Percentiles rank a stretch among this genome's conserved stretches.
Conservation (phyloP, 2,329 filamentous ascomycete species). For the Apiospora marii region DNA sequence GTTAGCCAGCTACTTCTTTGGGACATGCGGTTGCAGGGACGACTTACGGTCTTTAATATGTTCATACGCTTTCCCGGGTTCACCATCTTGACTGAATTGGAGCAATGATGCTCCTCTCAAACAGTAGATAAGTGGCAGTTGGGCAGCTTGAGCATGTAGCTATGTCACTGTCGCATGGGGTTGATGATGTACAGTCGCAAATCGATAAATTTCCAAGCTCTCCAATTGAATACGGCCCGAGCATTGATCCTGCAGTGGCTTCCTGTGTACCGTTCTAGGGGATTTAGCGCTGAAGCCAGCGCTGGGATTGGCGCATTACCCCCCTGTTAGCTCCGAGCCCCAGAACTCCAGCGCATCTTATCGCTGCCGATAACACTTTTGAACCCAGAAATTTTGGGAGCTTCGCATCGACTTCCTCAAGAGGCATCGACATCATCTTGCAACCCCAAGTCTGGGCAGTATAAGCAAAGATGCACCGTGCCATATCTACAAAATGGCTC, state of each 20-base stretch:
- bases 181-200: slow-evolving; percentile 9
- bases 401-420: not conserved
- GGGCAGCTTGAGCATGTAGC: not conserved
- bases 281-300: not conserved
- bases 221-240: slow-evolving; percentile 26
- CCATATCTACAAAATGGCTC: slow-evolving; percentile 52
- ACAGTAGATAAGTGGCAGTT: not conserved
- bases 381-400: slow-evolving; percentile 15
- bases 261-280: not conserved
- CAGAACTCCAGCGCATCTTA: not conserved
- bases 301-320: slow-evolving; percentile 1
- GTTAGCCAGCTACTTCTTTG: slow-evolving; percentile 34
- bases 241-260: slow-evolving; percentile 23
- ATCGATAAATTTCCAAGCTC: slow-evolving; percentile 26
- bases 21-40: not conserved
- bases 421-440: not conserved
- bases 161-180: slow-evolving; percentile 19
- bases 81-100: slow-evolving; percentile 43
- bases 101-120: slow-evolving; percentile 32
- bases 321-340: slow-evolving; percentile 6
- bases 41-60: slow-evolving; percentile 42
- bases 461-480: slow-evolving; percentile 52
- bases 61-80: slow-evolving; percentile 46
- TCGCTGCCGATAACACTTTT: slow-evolving; percentile 8
- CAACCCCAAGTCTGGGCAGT: not conserved